Percentiles rank a stretch among this genome's conserved stretches.
Evolutionary conservation across 2,329 filamentous ascomycete genomes (phyloP).

Genomic region (Pestalotiopsis sp.): DNA sequence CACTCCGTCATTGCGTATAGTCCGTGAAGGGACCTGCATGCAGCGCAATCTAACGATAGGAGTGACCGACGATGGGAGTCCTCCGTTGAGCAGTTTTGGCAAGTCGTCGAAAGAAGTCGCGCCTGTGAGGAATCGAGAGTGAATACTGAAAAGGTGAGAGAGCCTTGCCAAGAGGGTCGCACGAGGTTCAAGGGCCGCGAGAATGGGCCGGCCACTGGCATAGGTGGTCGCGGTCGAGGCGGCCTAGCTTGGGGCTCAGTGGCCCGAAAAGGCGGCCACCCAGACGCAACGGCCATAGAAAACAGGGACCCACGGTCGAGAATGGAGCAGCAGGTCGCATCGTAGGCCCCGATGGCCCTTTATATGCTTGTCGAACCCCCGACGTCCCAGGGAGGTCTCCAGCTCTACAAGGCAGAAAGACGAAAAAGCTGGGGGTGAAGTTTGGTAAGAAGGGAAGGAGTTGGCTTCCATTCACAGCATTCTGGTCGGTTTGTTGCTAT

Average conservation of each 20-base stretch:
- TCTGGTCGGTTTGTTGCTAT: conserved; percentile 14
- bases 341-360: conserved; percentile 26
- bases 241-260: conserved; percentile 31
- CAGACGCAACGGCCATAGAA: conserved; percentile 20
- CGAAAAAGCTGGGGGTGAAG: background rate
- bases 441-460: conserved; percentile 8
- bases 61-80: conserved; percentile 17
- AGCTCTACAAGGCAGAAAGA: conserved; percentile 25
- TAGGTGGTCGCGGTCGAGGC: conserved; percentile 23
- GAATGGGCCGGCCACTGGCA: conserved; percentile 27
- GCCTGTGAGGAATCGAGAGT: background rate
- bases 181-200: conserved; percentile 21
- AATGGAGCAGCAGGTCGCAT: conserved; percentile 24
- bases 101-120: conserved; percentile 12
- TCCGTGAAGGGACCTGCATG: background rate
- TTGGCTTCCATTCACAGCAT: conserved; percentile 12
- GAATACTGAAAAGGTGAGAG: conserved; percentile 14
- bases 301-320: conserved; percentile 11
- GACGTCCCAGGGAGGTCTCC: conserved; percentile 12
- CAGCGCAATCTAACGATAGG: conserved; percentile 9
- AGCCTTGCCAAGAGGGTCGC: conserved; percentile 23
- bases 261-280: conserved; percentile 28
- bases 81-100: conserved; percentile 4
- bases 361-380: conserved; percentile 26
- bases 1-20: background rate